A percentile compares a stretch with the other conserved stretches of the same genome.
Conservation (phyloP, 768 basidiomycete species). For the Naganishia randhawae region DNA sequence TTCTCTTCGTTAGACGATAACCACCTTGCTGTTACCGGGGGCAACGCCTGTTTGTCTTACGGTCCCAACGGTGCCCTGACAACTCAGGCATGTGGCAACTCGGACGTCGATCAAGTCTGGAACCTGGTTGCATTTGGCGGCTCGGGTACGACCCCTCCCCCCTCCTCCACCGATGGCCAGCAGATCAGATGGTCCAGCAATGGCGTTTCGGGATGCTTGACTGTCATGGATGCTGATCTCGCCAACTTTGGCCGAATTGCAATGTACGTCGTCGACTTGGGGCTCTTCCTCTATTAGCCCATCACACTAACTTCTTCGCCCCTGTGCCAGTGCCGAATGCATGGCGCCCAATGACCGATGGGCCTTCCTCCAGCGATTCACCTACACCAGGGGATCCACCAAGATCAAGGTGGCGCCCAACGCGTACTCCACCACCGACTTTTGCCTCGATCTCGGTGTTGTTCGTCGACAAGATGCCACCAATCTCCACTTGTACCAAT, state of each 20-base stretch:
- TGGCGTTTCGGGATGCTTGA: conserved; percentile 17
- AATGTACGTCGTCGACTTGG: neutral
- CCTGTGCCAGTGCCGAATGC: neutral
- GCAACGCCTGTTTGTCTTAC: conserved; percentile 45
- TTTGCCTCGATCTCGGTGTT: conserved; percentile 20
- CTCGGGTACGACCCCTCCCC: neutral
- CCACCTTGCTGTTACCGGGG: conserved; percentile 49
- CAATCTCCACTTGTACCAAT: conserved; percentile 20
- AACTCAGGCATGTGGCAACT: conserved; percentile 43
- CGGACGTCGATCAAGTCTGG: conserved; percentile 46
- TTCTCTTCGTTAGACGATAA: no score
- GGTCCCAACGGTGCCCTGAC: conserved; percentile 40
- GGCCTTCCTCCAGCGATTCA: conserved; percentile 11
- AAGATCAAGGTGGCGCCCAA: conserved; percentile 23
- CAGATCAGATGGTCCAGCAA: conserved; percentile 12
- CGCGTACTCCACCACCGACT: neutral
- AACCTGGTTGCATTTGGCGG: conserved; percentile 14
- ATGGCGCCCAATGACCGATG: conserved; percentile 2
- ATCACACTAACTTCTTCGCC: neutral
- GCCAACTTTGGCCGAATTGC: conserved; percentile 18
- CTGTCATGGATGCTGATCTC: conserved; percentile 12
- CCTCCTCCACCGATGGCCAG: neutral
- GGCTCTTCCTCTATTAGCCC: neutral
- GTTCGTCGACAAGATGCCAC: conserved; percentile 16
- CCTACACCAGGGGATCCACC: conserved; percentile 12